A percentile compares a stretch with the other conserved stretches of the same genome.
Conservation (phyloP, 1,139 yeast species). For the Protomyces inouyei region DNA sequence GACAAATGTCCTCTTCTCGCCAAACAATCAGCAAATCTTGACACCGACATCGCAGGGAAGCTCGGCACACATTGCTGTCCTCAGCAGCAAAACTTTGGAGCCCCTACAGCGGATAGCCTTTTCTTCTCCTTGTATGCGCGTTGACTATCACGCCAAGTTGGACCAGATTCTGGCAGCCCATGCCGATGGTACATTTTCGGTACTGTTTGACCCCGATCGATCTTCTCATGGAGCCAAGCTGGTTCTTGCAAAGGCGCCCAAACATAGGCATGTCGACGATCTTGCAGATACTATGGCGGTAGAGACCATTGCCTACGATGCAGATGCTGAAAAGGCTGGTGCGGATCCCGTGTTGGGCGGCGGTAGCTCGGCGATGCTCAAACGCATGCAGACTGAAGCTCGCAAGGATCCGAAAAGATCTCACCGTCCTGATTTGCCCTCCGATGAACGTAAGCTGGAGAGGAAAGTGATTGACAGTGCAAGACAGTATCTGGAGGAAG, state of each 20-base stretch:
- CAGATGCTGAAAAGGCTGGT: constrained; percentile 18
- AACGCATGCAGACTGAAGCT: constrained; percentile 20
- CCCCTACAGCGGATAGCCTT: constrained; percentile 36
- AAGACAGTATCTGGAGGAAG: constrained; percentile 36
- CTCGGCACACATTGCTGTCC: constrained; percentile 37
- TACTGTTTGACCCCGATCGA: constrained; percentile 40
- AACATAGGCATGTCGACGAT: constrained; percentile 40
- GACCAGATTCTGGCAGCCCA: constrained; percentile 40
- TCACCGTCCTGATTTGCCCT: constrained; percentile 26
- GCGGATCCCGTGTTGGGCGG: constrained; percentile 12
- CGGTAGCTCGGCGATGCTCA: constrained; percentile 2
- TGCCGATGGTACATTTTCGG: constrained; percentile 37
- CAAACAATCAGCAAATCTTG: constrained; percentile 36
- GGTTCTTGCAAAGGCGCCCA: constrained; percentile 40
- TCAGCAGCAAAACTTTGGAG: constrained; percentile 42
- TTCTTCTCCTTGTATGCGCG: constrained; percentile 30
- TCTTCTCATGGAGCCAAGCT: constrained; percentile 42
- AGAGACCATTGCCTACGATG: constrained; percentile 35
- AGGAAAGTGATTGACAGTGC: constrained; percentile 33
- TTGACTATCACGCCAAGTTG: constrained; percentile 31
- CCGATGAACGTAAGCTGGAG: constrained; percentile 29
- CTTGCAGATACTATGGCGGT: constrained; percentile 37
- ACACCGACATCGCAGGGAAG: constrained; percentile 31
- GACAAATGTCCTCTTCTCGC: constrained; percentile 35
- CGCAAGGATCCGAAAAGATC: constrained; percentile 29